Evolutionary conservation across 2,329 filamentous ascomycete species (phyloP), one percentile per base, ranked within the genome.

Genomic region (Bisporella sp.): DNA sequence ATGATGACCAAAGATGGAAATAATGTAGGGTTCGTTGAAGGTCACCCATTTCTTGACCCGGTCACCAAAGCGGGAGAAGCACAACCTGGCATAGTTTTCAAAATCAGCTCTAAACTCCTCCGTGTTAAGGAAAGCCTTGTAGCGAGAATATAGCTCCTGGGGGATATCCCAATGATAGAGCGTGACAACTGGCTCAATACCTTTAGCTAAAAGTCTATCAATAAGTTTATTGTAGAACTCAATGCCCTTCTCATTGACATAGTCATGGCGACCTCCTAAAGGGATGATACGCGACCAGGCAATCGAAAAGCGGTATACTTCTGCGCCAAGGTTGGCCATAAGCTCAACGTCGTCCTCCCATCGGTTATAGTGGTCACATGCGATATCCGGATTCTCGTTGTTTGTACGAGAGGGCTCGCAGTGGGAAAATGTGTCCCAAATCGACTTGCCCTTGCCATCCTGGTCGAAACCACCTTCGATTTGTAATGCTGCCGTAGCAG

Each of bases 21-120:
- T 87, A 70, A 87, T 92, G 80, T 85, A 92, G 5, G 89, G 88
- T 72, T 93, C 88, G 66, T 92, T 92, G 72, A 90, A 88, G 32
- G 87, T 92, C 66, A 89, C 87, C 88, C 88, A 93, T 69, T 87
- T 77, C 73, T 89, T 88, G 64, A 89, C 87, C 67, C 82, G 84
- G 54, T 81, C 77, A 47, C 50, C 50, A n/a, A 92, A 76, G 2
- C 82, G 78, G 64, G 83, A 75, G 72, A 88, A 93, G 62, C 87
- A 75, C 47, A 89, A 73, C 55, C 84, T 81, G 12, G 88, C 85
- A 63, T 89, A 93, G 69, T 83, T 72, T 62, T 86, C 82, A 64
- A 82, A 93, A 69, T 95, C 89, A 51, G 84, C 78, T 2, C 86
- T 81, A 66, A 92, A 92, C 71, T 93, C 87, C 31, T 82, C 73